phyloP scores from a whole-genome alignment of 164 flowering plant species.

The Magnolia officinalis region DNA sequence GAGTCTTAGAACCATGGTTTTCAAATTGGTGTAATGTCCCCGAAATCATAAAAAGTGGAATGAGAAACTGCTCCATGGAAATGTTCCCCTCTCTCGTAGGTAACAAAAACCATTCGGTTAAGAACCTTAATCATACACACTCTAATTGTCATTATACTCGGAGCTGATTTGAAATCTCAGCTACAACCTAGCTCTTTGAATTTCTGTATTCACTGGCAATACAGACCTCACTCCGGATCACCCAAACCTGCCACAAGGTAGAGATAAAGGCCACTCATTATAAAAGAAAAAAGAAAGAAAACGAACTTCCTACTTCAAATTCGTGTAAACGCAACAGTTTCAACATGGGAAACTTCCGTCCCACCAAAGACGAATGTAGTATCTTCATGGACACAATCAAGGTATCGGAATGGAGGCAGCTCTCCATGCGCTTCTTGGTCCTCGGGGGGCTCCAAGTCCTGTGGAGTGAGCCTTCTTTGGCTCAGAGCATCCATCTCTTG shows the following conservation, averaged over 20 bases:
- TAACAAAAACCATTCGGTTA: too few relatives aligned
- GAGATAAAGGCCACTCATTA: neutral
- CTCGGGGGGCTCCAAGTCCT: conserved; percentile 26
- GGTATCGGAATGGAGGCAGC: conserved; percentile 48
- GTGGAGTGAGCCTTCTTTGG: conserved; percentile 41
- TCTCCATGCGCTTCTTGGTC: conserved; percentile 36
- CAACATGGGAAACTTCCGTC: conserved; percentile 82
- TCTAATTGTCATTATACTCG: too few relatives aligned
- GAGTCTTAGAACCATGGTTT: too few relatives aligned
- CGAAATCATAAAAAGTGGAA: too few relatives aligned
- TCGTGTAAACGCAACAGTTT: conserved; percentile 82
- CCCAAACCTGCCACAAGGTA: neutral
- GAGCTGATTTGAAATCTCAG: too few relatives aligned
- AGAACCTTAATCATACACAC: too few relatives aligned
- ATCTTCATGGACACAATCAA: conserved; percentile 72
- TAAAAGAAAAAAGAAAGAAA: too few relatives aligned
- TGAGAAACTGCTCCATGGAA: too few relatives aligned
- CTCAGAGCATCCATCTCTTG: conserved; percentile 78
- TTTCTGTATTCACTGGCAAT: too few relatives aligned
- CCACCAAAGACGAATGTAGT: conserved; percentile 97
- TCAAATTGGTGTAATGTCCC: too few relatives aligned
- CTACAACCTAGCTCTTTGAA: neutral
- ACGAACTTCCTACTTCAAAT: conserved; percentile 19
- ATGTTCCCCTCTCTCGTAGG: too few relatives aligned
- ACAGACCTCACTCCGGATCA: neutral